Evolutionary conservation across 2,329 filamentous ascomycete genomes (phyloP), one percentile per base, ranked within the genome.

Genomic region (Botryotinia globosa): DNA sequence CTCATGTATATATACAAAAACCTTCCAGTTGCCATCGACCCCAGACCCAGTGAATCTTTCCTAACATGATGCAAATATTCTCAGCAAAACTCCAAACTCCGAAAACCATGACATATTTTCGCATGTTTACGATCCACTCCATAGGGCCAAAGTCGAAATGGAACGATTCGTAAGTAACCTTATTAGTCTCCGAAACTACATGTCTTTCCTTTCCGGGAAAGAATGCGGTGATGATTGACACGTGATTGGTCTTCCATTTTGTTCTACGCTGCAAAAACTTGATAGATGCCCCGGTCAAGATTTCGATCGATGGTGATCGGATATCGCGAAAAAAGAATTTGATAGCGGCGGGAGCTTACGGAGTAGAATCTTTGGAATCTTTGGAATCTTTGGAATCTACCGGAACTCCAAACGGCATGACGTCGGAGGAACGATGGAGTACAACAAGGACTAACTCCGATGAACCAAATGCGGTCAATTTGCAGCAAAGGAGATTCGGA

Each of bases 401-500:
- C 65, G 65, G 34, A 42, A 56, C 65, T 67, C 48, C 42, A 67
- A 56, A 32, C 18, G 65, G 65, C 48, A 67, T 67, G 34, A 56
- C 48, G n/a, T 42, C 64, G 45, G 29, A 20, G 29, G 44, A 48
- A 42, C 20, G 63, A 65, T 48, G 59, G 59, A 29, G n/a, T 18
- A 63, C 16, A n/a, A n/a, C n/a, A 20, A 37, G 44, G 44, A 65
- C 29, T 65, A 65, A 66, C 63, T 51, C 63, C 63, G 63, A 66
- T 48, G 29, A n/a, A 34, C 62, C 62, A 32, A 45, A 64, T 32
- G 39, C 42, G 29, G n/a, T n/a, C n/a, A n/a, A n/a, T n/a, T n/a
- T n/a, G n/a, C n/a, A n/a, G n/a, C n/a, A n/a, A n/a, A n/a, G n/a
- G 61, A 63, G 61, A 63, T 63, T 63, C 61, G 61, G 61, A 63